Evolutionary conservation across 1,284 basidiomycete species (phyloP).

Genomic region (Polyporus tsugae): DNA sequence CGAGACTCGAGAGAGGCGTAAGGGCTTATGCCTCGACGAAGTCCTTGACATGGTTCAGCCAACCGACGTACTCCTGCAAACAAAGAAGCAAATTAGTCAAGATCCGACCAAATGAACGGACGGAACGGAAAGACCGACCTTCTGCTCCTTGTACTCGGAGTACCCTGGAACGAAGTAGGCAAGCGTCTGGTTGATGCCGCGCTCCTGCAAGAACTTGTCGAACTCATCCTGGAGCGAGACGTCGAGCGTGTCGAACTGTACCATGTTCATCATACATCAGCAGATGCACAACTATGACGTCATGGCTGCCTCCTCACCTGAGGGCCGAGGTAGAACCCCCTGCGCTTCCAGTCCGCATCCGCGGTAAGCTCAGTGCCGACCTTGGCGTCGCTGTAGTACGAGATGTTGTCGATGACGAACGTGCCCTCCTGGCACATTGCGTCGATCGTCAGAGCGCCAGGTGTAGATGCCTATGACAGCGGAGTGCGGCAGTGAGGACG

Average conservation of each 20-base stretch:
- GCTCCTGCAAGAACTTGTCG: conserved; percentile 83
- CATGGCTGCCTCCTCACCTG: conserved; percentile 56
- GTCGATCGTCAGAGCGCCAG: conserved; percentile 82
- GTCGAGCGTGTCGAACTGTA: conserved; percentile 91
- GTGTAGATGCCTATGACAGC: conserved; percentile 38
- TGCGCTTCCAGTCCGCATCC: conserved; percentile 93
- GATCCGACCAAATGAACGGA: conserved; percentile 12
- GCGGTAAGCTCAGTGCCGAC: conserved; percentile 84
- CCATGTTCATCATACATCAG: conserved; percentile 7
- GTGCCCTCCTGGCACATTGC: conserved; percentile 85
- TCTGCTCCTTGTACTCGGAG: conserved; percentile 90
- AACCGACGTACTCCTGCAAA: conserved; percentile 87
- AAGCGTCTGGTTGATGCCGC: conserved; percentile 85
- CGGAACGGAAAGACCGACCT: conserved; percentile 53
- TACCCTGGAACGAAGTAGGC: conserved; percentile 88
- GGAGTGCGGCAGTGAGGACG: conserved; percentile 7
- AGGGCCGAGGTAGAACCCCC: conserved; percentile 93
- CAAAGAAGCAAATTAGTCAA: conserved; percentile 13
- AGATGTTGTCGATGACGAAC: conserved; percentile 90
- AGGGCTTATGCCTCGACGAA: conserved; percentile 70
- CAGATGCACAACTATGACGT: conserved; percentile 11
- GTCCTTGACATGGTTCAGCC: conserved; percentile 85
- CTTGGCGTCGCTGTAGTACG: conserved; percentile 81
- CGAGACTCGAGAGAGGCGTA: neutral
- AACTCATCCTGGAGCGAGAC: conserved; percentile 88